phyloP scores from a whole-genome alignment of 2,329 filamentous ascomycete species.

The Ascochyta viciae-villosae region DNA sequence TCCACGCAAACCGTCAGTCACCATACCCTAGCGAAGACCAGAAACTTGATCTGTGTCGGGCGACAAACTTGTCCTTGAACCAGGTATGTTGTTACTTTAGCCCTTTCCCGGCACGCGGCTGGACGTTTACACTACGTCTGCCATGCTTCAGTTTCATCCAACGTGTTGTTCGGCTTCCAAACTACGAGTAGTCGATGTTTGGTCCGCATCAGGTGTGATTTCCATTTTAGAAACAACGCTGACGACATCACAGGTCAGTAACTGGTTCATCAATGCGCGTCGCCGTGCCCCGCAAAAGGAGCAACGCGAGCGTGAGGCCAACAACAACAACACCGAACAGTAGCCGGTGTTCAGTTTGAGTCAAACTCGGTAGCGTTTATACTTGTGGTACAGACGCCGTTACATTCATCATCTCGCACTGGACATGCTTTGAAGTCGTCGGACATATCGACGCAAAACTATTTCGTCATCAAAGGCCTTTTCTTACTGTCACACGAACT shows the following conservation, averaged over 20 bases:
- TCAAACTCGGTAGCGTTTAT: not conserved
- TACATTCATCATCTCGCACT: conserved; percentile 10
- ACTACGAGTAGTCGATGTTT: not conserved
- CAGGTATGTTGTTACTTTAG: conserved; percentile 50
- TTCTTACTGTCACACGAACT: conserved; percentile 1
- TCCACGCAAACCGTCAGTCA: conserved; percentile 61
- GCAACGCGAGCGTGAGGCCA: conserved; percentile 36
- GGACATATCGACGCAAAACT: not conserved
- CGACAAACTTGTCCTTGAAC: conserved; percentile 81
- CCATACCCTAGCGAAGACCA: conserved; percentile 89
- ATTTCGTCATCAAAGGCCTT: not conserved
- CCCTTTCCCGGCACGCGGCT: conserved; percentile 55
- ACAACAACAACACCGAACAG: conserved; percentile 14
- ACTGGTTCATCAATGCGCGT: conserved; percentile 83
- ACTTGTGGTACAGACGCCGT: not conserved
- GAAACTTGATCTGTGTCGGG: conserved; percentile 79
- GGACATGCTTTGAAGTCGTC: conserved; percentile 15
- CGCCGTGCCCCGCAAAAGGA: conserved; percentile 57
- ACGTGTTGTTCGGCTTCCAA: not conserved
- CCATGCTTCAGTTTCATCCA: conserved; percentile 19
- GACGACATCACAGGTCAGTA: conserved; percentile 63
- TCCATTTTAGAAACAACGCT: conserved; percentile 10
- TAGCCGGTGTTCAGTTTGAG: not conserved
- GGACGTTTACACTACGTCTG: conserved; percentile 33
- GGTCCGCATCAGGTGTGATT: not conserved